Evolutionary conservation across 2,329 filamentous ascomycete species (phyloP).

Genomic region (Sclerotinia spermophila): DNA sequence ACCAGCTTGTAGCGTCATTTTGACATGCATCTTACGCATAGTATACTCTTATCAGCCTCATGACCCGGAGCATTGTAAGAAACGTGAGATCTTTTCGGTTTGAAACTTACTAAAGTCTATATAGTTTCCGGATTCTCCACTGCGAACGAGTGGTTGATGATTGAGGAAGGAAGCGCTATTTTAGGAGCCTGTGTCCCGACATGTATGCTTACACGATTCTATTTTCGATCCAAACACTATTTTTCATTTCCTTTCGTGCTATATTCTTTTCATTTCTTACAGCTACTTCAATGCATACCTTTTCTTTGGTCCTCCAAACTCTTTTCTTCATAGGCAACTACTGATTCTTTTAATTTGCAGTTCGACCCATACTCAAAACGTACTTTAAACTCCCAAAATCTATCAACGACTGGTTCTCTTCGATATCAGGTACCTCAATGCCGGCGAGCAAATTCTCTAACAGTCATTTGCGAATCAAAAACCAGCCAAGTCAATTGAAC

Average conservation of each 20-base stretch:
- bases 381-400: slow-evolving; percentile 9
- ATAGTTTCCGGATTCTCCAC: slow-evolving; percentile 7
- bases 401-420: slow-evolving; percentile 7
- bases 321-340: background rate
- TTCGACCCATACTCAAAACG: slow-evolving; percentile 7
- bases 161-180: slow-evolving; percentile 16
- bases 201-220: background rate
- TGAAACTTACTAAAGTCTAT: background rate
- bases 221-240: background rate
- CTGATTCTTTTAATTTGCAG: background rate
- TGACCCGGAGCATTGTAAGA: background rate
- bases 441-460: background rate
- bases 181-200: slow-evolving; percentile 15
- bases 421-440: background rate
- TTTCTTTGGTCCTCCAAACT: background rate
- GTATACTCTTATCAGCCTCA: slow-evolving; percentile 14
- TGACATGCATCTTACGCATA: slow-evolving; percentile 16
- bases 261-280: background rate
- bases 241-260: background rate
- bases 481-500: background rate
- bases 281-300: background rate
- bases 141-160: slow-evolving; percentile 13
- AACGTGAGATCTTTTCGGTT: background rate
- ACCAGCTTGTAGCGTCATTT: slow-evolving; percentile 5
- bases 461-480: background rate